phyloP scores from a whole-genome alignment of 202 grass and related monocot species.

The Brachypodium distachyon region DNA sequence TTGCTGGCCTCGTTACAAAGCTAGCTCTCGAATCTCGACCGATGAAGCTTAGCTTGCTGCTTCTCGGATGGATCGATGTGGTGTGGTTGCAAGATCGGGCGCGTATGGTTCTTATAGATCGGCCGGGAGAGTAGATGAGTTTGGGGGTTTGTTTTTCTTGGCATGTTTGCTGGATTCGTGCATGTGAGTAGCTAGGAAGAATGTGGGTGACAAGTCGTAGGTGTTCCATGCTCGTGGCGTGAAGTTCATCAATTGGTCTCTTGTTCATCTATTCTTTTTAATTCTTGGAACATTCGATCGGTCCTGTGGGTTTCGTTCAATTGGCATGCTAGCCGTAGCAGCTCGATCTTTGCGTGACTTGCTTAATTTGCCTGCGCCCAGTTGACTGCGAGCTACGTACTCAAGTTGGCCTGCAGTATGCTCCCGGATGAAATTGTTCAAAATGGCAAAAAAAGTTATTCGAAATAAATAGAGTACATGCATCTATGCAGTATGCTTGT shows the following conservation, averaged over 20 bases:
- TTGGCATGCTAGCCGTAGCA: background rate
- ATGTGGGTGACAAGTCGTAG: constrained; percentile 25
- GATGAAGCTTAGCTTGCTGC: background rate
- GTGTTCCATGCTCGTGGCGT: constrained; percentile 28
- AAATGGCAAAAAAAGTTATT: too few relatives aligned
- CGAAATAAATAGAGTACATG: too few relatives aligned
- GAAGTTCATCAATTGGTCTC: background rate
- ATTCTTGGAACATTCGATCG: background rate
- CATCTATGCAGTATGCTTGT: too few relatives aligned
- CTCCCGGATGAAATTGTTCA: background rate
- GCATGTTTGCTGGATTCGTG: constrained; percentile 36
- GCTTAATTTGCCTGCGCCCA: background rate
- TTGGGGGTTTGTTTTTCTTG: constrained; percentile 13
- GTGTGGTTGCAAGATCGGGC: background rate
- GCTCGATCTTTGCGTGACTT: constrained; percentile 26
- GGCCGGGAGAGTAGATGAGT: background rate
- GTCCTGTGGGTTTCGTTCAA: background rate
- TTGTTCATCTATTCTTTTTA: background rate
- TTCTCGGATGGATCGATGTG: background rate
- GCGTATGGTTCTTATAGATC: background rate
- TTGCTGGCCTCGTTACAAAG: background rate
- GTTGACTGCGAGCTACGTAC: too few relatives aligned
- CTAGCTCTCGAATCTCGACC: background rate
- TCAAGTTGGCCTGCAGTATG: too few relatives aligned
- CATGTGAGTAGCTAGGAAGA: background rate